Conservation (phyloP, 2,329 filamentous ascomycete genomes). For the Akanthomyces dipterigenus region DNA sequence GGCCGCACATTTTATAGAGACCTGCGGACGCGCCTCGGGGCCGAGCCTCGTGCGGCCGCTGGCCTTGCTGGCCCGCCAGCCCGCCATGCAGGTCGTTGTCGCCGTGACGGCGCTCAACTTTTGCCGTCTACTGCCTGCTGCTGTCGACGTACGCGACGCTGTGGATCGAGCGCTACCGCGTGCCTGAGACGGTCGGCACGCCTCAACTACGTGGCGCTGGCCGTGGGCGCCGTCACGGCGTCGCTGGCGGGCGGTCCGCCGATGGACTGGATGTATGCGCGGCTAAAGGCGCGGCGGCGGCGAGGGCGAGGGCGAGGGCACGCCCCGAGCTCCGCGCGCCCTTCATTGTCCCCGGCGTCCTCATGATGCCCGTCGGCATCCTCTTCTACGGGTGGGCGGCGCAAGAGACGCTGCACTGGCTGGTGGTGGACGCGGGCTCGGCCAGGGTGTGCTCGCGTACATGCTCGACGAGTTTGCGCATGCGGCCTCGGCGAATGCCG, state of each 20-base stretch:
- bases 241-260: slow-evolving; percentile 28
- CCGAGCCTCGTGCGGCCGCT: slow-evolving; percentile 16
- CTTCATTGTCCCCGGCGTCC: slow-evolving; percentile 44
- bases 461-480: slow-evolving; percentile 15
- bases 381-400: slow-evolving; percentile 39
- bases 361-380: slow-evolving; percentile 32
- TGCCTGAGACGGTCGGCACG: slow-evolving; percentile 37
- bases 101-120: slow-evolving; percentile 39
- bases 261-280: slow-evolving; percentile 32
- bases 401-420: slow-evolving; percentile 46
- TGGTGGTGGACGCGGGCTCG: slow-evolving; percentile 53
- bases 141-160: slow-evolving; percentile 46
- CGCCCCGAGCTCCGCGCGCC: slow-evolving; percentile 43
- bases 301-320: slow-evolving; percentile 12
- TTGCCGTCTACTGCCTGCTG: slow-evolving; percentile 43
- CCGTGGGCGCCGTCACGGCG: slow-evolving; percentile 34
- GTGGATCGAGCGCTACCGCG: slow-evolving; percentile 39
- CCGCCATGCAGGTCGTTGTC: slow-evolving; percentile 40
- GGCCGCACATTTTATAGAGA: background rate
- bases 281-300: slow-evolving; percentile 10
- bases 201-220: slow-evolving; percentile 45
- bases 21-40: background rate
- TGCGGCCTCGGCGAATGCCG: slow-evolving; percentile 16
- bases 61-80: slow-evolving; percentile 33
- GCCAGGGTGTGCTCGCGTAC: slow-evolving; percentile 48